Conservation (phyloP, 768 basidiomycete species). For the Hemileccinum impolitum region DNA sequence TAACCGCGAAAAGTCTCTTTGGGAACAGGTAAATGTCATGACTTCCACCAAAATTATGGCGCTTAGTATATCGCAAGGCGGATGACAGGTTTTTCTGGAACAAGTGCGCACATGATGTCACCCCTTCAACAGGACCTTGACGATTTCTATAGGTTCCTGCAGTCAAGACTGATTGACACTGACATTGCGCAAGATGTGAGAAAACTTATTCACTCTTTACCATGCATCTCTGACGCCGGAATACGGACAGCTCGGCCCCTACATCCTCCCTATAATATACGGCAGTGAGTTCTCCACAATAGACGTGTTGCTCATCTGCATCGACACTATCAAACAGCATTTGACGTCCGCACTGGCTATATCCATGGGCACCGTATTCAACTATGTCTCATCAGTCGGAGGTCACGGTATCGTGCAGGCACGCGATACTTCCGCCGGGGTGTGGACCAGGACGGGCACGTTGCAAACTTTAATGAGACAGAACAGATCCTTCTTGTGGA, state of each 20-base stretch:
- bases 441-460: conserved; percentile 83
- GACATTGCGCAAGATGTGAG: conserved; percentile 65
- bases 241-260: conserved; percentile 66
- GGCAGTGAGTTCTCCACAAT: conserved; percentile 68
- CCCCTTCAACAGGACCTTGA: conserved; percentile 5
- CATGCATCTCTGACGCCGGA: conserved; percentile 7
- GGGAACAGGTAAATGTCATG: conserved; percentile 63
- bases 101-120: conserved; percentile 36
- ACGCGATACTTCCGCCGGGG: conserved; percentile 97
- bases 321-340: conserved; percentile 49
- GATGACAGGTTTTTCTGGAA: conserved; percentile 99
- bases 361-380: conserved; percentile 79
- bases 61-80: conserved; percentile 46
- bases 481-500: conserved; percentile 90
- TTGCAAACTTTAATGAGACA: conserved; percentile 97
- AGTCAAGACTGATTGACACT: conserved; percentile 57
- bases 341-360: conserved; percentile 74
- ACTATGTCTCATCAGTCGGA: conserved; percentile 86
- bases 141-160: conserved; percentile 42
- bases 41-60: background rate
- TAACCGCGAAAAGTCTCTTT: conserved; percentile 56
- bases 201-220: background rate
- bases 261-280: conserved; percentile 90
- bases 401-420: conserved; percentile 91
- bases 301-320: background rate